Base-by-base conservation (phyloP, 805 yeast genomes). In the Saccharomycopsis malanga region DNA sequence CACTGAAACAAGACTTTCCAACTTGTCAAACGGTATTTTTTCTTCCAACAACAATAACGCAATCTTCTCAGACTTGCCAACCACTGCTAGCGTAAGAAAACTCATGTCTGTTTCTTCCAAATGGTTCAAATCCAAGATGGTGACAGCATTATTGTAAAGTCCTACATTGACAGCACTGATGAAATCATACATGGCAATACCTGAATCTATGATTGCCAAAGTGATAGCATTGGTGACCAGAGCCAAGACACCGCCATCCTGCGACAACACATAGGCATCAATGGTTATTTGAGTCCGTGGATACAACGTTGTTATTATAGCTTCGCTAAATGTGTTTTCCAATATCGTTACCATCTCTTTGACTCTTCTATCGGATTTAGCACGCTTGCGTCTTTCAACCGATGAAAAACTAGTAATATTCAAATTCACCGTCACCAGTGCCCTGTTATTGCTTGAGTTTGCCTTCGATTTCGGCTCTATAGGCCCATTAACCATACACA, bases 181-280 rank as follows among this genome's bases (percentile, higher is more conserved):
- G 60, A 87, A 89, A 61, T 93, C 98, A 59, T 83, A 84, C 83
- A 93, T 81, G 4, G 96, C 83, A 39, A 93, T 81, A 42, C 98
- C 98, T 1, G 98, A 97, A 65, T 93, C 98, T 29, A 93, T 79
- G 38, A 93, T 70, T 0, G 96, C 97, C 56, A 93, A 67, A 1
- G 96, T 87, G 37, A 86, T 76, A 7, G 97, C 86, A 61, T 93
- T 93, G 37, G 87, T 72, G 54, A 93, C 77, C 1, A 84, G 72
- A 0, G 95, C 77, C 53, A 91, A 63, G 22, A 91, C 60, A 0
- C 95, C 95, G 34, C 98, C 98, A 59, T 93, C 98, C 58, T 87
- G 87, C 12, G 87, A 79, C 45, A 93, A 68, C 0, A 93, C 88
- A 54, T 86, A 85, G 4, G 89, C 68, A 38, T 77, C 74, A 4